Conservation (phyloP, 169 alveolate genomes). For the Sarcocystis neurona region DNA sequence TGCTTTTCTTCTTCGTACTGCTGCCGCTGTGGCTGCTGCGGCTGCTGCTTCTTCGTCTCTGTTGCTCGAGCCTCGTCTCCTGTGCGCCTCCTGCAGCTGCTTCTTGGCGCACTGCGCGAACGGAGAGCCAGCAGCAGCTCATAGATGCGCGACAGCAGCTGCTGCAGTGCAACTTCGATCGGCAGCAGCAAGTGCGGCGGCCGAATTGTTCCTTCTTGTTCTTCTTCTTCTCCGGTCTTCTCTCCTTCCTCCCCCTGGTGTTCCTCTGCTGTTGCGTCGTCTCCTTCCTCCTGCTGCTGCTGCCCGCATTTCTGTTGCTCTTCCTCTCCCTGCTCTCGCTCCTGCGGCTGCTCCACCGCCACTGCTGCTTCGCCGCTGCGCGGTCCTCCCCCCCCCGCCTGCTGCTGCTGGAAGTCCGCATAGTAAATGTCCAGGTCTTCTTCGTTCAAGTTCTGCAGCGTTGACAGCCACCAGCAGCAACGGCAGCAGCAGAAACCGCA, state of each 20-base stretch:
- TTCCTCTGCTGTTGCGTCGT: conserved; percentile 2
- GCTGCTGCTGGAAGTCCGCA: neutral
- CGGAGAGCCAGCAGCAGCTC: no score
- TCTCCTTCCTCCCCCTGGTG: neutral
- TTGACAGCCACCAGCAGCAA: no score
- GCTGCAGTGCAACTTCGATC: no score
- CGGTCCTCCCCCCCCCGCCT: neutral
- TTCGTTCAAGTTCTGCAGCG: no score
- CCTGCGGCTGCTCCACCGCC: neutral
- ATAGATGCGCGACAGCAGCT: no score
- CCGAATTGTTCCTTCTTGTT: no score
- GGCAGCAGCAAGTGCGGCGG: no score
- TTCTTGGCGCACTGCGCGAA: no score
- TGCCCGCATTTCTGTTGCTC: neutral
- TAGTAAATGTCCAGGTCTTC: neutral
- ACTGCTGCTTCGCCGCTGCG: neutral
- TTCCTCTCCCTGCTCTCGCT: neutral
- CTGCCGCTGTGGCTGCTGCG: no score
- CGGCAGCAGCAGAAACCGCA: no score
- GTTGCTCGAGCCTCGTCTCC: no score
- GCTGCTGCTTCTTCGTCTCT: neutral
- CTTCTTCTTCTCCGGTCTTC: neutral
- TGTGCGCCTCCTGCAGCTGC: no score
- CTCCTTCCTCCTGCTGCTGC: neutral
- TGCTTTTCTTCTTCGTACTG: neutral